phyloP scores from a whole-genome alignment of 2,329 filamentous ascomycete genomes.

The Taxawa tesnikishii region DNA sequence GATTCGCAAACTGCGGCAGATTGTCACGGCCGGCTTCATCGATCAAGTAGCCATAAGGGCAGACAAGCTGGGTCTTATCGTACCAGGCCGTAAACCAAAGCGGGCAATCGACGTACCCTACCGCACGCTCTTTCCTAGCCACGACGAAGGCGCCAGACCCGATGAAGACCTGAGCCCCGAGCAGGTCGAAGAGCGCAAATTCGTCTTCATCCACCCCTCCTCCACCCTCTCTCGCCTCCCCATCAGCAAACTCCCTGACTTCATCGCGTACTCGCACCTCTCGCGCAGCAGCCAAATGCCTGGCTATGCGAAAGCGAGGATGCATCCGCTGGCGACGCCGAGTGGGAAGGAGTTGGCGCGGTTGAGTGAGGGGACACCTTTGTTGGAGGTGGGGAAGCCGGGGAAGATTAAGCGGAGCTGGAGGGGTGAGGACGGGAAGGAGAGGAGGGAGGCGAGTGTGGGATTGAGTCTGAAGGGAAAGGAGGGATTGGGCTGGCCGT shows the following conservation, averaged over 20 bases:
- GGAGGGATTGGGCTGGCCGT: constrained; percentile 61
- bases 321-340: constrained; percentile 77
- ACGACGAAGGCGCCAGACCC: constrained; percentile 21
- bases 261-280: constrained; percentile 76
- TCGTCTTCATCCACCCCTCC: constrained; percentile 78
- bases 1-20: constrained; percentile 73
- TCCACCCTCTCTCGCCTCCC: constrained; percentile 61
- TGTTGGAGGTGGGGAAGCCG: constrained; percentile 79
- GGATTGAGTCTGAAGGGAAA: constrained; percentile 65
- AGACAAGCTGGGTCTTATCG: constrained; percentile 53
- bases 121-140: constrained; percentile 64
- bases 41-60: constrained; percentile 89
- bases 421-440: constrained; percentile 33
- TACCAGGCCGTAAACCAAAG: constrained; percentile 55
- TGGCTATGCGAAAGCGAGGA: constrained; percentile 50
- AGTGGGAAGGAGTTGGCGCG: constrained; percentile 63
- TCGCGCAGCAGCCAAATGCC: constrained; percentile 48
- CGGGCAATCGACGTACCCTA: constrained; percentile 92
- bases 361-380: constrained; percentile 71
- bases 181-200: constrained; percentile 42
- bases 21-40: constrained; percentile 83
- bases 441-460: constrained; percentile 66
- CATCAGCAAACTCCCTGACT: constrained; percentile 69
- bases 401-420: constrained; percentile 55
- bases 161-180: constrained; percentile 14